These are phyloP conservation scores for Lolium multiflorum DNA, from an alignment of 176 grass and related monocot species.

Conservation along the genomic window DNA sequence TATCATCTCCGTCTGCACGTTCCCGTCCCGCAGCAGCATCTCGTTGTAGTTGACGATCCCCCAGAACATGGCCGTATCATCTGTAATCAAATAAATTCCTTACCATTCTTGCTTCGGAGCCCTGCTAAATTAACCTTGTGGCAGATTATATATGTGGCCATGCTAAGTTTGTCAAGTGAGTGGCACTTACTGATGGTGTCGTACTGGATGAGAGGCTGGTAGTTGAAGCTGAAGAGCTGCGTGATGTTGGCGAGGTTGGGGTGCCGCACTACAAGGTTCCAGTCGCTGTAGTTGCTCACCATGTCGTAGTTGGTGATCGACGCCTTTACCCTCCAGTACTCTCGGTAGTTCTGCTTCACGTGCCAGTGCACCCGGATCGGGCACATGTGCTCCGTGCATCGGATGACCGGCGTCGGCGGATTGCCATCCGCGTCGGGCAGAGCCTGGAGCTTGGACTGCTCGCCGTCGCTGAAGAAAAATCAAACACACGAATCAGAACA, in stretches of 20 bases:
- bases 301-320: slow-evolving; percentile 70
- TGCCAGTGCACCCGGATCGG: slow-evolving; percentile 80
- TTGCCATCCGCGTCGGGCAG: not conserved
- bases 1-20: slow-evolving; percentile 76
- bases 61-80: slow-evolving; percentile 80
- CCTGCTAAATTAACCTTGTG: too few relatives aligned
- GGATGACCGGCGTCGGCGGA: slow-evolving; percentile 9
- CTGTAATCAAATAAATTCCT: slow-evolving; percentile 11
- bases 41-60: slow-evolving; percentile 71
- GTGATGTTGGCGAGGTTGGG: slow-evolving; percentile 56
- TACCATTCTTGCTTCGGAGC: too few relatives aligned
- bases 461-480: not conserved
- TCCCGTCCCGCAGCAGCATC: slow-evolving; percentile 66
- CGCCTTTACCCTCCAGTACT: slow-evolving; percentile 79
- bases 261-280: slow-evolving; percentile 82
- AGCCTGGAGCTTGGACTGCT: not conserved
- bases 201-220: slow-evolving; percentile 66
- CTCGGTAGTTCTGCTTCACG: slow-evolving; percentile 67
- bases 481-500: not conserved
- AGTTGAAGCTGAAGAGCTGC: slow-evolving; percentile 86
- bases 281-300: slow-evolving; percentile 69
- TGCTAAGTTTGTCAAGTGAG: too few relatives aligned
- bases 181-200: slow-evolving; percentile 58
- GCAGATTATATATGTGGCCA: too few relatives aligned
- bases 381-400: slow-evolving; percentile 80